Percentiles rank a stretch among this genome's conserved stretches.
These are phyloP conservation scores for Chernovozyma sophiae-reginae DNA, from an alignment of 1,139 yeast species.

Conservation along the genomic window DNA sequence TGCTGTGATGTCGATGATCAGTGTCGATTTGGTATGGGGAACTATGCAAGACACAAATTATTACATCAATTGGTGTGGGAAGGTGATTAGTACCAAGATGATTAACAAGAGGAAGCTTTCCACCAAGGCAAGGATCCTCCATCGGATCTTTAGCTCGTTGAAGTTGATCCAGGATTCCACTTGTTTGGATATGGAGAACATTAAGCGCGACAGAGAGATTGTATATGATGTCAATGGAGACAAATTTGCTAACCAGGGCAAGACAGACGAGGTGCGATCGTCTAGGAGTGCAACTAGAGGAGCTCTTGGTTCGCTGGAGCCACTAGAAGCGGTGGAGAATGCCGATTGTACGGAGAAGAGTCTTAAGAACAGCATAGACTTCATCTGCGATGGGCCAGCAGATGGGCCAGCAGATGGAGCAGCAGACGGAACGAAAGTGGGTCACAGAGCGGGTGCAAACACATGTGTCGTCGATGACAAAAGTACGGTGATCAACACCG, in stretches of 20 bases:
- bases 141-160: conserved; percentile 71
- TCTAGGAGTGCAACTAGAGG: too few species aligned
- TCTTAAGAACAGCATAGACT: too few species aligned
- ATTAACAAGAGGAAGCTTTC: conserved; percentile 61
- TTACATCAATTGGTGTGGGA: conserved; percentile 74
- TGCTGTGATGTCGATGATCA: conserved; percentile 82
- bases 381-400: too few species aligned
- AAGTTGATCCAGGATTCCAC: conserved; percentile 74
- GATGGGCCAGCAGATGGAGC: too few species aligned
- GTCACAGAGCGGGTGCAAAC: too few species aligned
- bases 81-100: conserved; percentile 68
- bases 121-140: conserved; percentile 72
- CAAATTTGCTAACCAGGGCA: conserved; percentile 20
- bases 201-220: conserved; percentile 34
- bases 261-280: conserved; percentile 8
- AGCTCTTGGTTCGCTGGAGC: background rate
- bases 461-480: background rate
- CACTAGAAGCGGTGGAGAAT: background rate
- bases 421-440: too few species aligned
- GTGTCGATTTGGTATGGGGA: conserved; percentile 89
- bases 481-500: background rate
- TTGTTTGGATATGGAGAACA: conserved; percentile 45
- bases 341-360: too few species aligned
- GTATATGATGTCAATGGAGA: conserved; percentile 42
- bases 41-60: conserved; percentile 82